These are phyloP conservation scores for Phytophthora ohioensis DNA, from an alignment of 352 stramenopile genomes.

Conservation along the genomic window DNA sequence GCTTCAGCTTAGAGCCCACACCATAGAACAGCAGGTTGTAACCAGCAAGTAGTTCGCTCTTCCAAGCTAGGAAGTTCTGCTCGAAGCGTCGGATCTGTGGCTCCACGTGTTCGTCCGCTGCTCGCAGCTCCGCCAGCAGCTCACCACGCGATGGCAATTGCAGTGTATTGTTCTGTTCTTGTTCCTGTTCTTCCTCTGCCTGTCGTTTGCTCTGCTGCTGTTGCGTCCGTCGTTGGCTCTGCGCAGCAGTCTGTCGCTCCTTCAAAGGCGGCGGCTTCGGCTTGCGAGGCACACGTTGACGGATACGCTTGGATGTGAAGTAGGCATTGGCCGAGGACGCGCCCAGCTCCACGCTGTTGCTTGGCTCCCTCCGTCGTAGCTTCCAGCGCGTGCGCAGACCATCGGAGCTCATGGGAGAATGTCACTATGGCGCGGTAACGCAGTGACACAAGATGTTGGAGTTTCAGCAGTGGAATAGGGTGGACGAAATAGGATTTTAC, in stretches of 20 bases:
- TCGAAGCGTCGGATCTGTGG: conserved; percentile 20
- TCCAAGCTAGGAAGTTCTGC: conserved; percentile 47
- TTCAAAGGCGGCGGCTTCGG: conserved; percentile 30
- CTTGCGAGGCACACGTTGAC: conserved; percentile 29
- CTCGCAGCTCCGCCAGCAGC: conserved; percentile 35
- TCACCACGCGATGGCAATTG: conserved; percentile 29
- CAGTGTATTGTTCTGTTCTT: conserved; percentile 21
- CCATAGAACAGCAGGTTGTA: conserved; percentile 69
- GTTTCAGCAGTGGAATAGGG: not conserved
- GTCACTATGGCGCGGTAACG: conserved; percentile 10
- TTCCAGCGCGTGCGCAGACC: conserved; percentile 37
- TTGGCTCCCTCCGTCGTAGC: conserved; percentile 18
- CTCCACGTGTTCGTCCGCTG: conserved; percentile 28
- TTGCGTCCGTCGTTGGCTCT: not conserved
- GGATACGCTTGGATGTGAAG: conserved; percentile 47
- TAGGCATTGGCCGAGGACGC: conserved; percentile 48
- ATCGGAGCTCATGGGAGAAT: conserved; percentile 19
- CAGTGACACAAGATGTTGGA: conserved; percentile 4
- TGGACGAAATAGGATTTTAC: too few species aligned
- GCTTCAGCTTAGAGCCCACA: conserved; percentile 58
- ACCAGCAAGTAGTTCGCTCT: conserved; percentile 51
- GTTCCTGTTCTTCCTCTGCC: conserved; percentile 6
- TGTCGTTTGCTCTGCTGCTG: conserved; percentile 8
- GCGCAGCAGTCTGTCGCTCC: conserved; percentile 21
- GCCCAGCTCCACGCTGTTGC: conserved; percentile 35